These are phyloP conservation scores for Xerocomellus dryophilus DNA, from an alignment of 768 basidiomycete species.

Conservation along the genomic window DNA sequence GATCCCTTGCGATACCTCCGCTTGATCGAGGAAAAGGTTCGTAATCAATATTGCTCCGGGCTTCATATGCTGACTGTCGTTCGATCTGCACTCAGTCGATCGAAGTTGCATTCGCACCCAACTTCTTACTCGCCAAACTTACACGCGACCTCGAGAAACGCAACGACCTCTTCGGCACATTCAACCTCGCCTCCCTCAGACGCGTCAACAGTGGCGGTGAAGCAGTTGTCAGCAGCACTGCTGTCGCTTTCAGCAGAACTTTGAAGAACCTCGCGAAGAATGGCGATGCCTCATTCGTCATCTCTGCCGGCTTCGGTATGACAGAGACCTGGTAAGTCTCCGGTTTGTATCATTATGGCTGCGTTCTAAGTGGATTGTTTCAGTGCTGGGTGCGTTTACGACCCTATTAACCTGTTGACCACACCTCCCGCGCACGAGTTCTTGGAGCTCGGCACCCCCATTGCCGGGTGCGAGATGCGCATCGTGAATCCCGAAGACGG, in stretches of 20 bases:
- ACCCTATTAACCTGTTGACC: slow-evolving; percentile 26
- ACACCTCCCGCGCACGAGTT: slow-evolving; percentile 29
- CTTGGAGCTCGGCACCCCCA: slow-evolving; percentile 36
- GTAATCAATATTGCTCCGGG: slow-evolving; percentile 11
- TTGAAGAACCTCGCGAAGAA: slow-evolving; percentile 28
- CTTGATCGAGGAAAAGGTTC: slow-evolving; percentile 37
- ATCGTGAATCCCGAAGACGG: slow-evolving; percentile 33
- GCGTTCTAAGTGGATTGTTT: background rate
- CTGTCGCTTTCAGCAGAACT: slow-evolving; percentile 35
- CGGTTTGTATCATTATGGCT: background rate
- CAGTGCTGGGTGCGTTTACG: slow-evolving; percentile 41
- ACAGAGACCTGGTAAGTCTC: slow-evolving; percentile 38
- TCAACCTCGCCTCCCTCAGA: slow-evolving; percentile 35
- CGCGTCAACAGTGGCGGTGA: slow-evolving; percentile 45
- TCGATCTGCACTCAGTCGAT: slow-evolving; percentile 24
- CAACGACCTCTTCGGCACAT: slow-evolving; percentile 19
- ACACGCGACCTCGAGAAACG: slow-evolving; percentile 32
- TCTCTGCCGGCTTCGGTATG: slow-evolving; percentile 35
- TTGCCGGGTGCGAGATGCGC: slow-evolving; percentile 36
- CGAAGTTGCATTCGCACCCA: slow-evolving; percentile 37
- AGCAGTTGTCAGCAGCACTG: slow-evolving; percentile 38
- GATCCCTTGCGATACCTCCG: slow-evolving; percentile 24
- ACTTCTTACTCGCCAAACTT: slow-evolving; percentile 42
- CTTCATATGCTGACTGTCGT: background rate
- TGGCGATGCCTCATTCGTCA: slow-evolving; percentile 32